Evolutionary conservation across 78 protist genomes (phyloP), one percentile per base, ranked within the genome.

Genomic region (Ministeria vibrans): DNA sequence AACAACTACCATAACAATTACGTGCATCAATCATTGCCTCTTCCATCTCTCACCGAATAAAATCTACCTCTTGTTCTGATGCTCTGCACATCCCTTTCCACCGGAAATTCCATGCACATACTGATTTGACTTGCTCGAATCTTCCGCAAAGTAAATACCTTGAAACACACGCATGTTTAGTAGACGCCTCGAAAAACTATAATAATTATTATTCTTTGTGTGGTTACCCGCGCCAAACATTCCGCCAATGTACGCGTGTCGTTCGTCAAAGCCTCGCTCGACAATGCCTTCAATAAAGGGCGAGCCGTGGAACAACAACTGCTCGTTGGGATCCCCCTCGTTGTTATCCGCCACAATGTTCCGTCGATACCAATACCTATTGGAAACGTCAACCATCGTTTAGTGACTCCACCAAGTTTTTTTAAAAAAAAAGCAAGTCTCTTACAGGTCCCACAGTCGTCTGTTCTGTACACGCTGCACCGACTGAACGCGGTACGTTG

Each of bases 171-270:
- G 4, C 7, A 30, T 13, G n/a, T 30, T 23, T 46, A 13, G 13
- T 7, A 7, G 55, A 13, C 7, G 66, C 20, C 66, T 13, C 20
- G 66, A 15, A 59, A 59, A 11, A 30, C n/a, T 28, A 59, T 23
- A 59, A 23, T 28, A 59, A 46, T 13, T 18, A 7, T 46, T 7
- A 46, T 18, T 7, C 28, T 13, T 46, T 46, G 55, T 13, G n/a
- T n/a, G n/a, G n/a, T n/a, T 30, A 59, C 66, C 66, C 7, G 66
- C 66, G 28, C 66, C 66, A 59, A 59, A 59, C 66, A 59, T 59
- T 11, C 66, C 66, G 66, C 66, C 66, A 59, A 59, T 59, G 66
- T 59, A 59, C 34, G 66, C 66, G n/a, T 59, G 66, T 11, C 66
- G 66, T 30, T 59, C 66, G 66, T 59, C 66, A 11, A 59, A 59